Base-by-base conservation (phyloP, 2,329 filamentous ascomycete genomes). In the Bipolaris sorokiniana region DNA sequence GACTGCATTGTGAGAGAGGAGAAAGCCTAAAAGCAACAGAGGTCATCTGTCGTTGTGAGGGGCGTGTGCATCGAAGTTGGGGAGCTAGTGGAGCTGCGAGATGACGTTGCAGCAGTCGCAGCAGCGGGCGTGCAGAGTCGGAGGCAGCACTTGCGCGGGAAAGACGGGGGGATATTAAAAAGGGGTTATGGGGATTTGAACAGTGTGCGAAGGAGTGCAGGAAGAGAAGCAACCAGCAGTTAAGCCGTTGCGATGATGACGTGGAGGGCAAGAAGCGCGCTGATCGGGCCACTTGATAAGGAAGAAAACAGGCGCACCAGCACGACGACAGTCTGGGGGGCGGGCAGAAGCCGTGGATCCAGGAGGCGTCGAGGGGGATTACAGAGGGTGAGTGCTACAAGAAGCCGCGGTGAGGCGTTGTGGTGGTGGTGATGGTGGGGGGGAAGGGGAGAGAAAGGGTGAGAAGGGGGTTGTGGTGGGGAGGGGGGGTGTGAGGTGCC, bases 1-100 rank as follows among this genome's bases (percentile, higher is more conserved):
- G 78, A 80, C 71, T 82, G 79, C 80, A 82, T 82, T 68, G 68
- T 74, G 72, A 64, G 59, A 62, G 67, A 63, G 63, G 69, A 66
- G 66, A 67, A 75, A 76, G 69, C 61, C 67, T 73, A 71, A 66
- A 66, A 60, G 64, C 69, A 66, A 68, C 69, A 73, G 66, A 64
- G 71, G 52, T 72, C 76, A 77, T 77, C 74, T 76, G 74, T 74
- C 63, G 72, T 67, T 58, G 72, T 65, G 61, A 65, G 56, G 52
- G 66, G 63, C 63, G 57, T 61, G 72, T 61, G 73, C 73, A 75
- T 74, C 60, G 51, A 68, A 61, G 56, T 64, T 58, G 65, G 63
- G 62, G 49, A 53, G 62, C 62, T 67, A 62, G 59, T 59, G 50
- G 64, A 57, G 67, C 66, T 58, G 68, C 65, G 56, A 60, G 61